Evolutionary conservation across 2,329 filamentous ascomycete genomes (phyloP), one percentile per base, ranked within the genome.

Genomic region (Mycosphaerella sp.): DNA sequence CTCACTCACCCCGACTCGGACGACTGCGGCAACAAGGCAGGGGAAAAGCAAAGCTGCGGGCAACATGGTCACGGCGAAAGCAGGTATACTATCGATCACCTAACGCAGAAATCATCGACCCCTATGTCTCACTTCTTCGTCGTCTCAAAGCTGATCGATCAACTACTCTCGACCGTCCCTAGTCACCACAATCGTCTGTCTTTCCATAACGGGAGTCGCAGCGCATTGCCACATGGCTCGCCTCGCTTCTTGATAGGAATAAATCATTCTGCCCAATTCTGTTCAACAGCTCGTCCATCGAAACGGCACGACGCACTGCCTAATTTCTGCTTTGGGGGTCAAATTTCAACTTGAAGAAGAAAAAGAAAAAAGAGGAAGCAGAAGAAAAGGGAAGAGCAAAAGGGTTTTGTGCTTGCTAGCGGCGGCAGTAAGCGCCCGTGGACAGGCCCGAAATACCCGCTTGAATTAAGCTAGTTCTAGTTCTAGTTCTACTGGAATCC

Each of bases 291-390:
- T 39, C 49, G 53, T 49, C 59, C 57, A 48, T 48, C 36, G 56
- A 51, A 44, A 48, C 43, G 40, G 50, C 42, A 51, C 56, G 44
- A 59, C 57, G 54, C 48, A 53, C 61, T 48, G 63, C 62, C 60
- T 64, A 58, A 60, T 65, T 70, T 72, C 74, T 63, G 58, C 58
- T 55, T 72, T 59, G 74, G 77, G 77, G 68, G 68, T 67, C 64
- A 48, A 51, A 45, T 51, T 51, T 75, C 73, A 81, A 81, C 78
- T 81, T 82, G 80, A 69, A 65, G 70, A 70, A 69, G 70, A 70
- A 69, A 61, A 51, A 51, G 51, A 51, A 60, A 32, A 32, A 40
- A 36, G 7, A 10, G n/a, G 8, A 42, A 40, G 12, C 3, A 10
- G n/a, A 7, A 3, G 21, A 44, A 31, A 17, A 34, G 31, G 12